Evolutionary conservation across 192 early-diverging fungal species (phyloP).

Genomic region (Cetraspora pellucida): DNA sequence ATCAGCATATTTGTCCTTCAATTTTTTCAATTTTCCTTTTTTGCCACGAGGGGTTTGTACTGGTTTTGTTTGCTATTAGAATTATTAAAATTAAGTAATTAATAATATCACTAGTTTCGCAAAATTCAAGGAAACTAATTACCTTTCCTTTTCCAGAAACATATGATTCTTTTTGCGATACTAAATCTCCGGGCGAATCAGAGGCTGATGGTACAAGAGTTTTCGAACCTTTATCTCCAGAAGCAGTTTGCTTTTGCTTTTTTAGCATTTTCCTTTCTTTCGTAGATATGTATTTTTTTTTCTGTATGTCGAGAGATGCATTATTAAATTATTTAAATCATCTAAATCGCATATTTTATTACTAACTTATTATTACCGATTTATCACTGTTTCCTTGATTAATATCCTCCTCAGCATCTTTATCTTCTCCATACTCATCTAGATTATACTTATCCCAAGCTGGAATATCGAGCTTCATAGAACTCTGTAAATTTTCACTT

Average conservation of each 20-base stretch:
- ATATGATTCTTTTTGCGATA: constrained; percentile 37
- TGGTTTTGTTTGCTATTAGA: constrained; percentile 12
- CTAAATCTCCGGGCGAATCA: neutral
- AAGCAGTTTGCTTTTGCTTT: constrained; percentile 53
- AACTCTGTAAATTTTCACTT: no score
- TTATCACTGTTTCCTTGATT: neutral
- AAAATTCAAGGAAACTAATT: neutral
- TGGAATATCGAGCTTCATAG: neutral
- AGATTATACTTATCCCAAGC: constrained; percentile 53
- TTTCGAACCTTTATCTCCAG: constrained; percentile 26
- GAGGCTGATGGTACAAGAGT: neutral
- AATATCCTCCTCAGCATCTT: constrained; percentile 44
- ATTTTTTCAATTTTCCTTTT: constrained; percentile 85
- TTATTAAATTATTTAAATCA: no score
- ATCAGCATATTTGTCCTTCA: constrained; percentile 93
- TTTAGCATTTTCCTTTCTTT: constrained; percentile 84
- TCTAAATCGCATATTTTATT: no score
- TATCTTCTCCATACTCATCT: constrained; percentile 57
- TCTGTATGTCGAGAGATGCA: neutral
- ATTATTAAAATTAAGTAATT: neutral
- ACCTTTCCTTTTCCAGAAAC: constrained; percentile 38
- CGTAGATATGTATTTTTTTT: constrained; percentile 63
- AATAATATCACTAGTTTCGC: neutral
- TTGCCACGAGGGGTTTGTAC: constrained; percentile 72
- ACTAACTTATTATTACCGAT: neutral